phyloP scores from a whole-genome alignment of 768 basidiomycete genomes.

The Tephrocybe sp. region DNA sequence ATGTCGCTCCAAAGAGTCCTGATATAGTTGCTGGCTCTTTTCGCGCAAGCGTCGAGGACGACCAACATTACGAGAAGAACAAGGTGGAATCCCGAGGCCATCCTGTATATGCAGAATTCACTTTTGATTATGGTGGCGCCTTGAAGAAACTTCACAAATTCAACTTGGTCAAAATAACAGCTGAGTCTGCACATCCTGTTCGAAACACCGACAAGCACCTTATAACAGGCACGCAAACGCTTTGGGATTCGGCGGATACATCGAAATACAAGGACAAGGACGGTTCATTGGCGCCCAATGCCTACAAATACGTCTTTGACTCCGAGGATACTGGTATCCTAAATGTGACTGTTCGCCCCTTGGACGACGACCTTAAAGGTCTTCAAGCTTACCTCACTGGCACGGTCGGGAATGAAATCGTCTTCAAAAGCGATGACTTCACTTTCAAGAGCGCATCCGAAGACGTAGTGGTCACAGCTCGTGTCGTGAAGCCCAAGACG shows the following conservation, averaged over 20 bases:
- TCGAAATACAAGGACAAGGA: background rate
- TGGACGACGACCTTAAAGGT: background rate
- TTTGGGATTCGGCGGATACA: background rate
- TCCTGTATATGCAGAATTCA: background rate
- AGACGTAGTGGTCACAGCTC: background rate
- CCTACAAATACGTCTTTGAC: background rate
- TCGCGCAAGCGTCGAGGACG: background rate
- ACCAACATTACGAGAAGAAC: background rate
- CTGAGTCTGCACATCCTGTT: background rate
- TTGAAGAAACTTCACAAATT: background rate
- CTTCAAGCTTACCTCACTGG: background rate
- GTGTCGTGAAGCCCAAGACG: background rate
- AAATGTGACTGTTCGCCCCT: background rate
- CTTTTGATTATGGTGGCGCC: background rate
- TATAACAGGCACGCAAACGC: background rate
- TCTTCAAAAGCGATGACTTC: background rate
- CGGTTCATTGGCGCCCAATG: background rate
- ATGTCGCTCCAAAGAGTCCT: background rate
- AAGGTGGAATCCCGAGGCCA: background rate
- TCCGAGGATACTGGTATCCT: background rate
- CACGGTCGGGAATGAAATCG: background rate
- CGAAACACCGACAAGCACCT: background rate
- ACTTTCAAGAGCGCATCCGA: background rate
- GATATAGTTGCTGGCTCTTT: background rate
- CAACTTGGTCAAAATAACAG: background rate